Evolutionary conservation across 495 filamentous ascomycete species (phyloP).

Genomic region (Aspergillus bertholletiae): DNA sequence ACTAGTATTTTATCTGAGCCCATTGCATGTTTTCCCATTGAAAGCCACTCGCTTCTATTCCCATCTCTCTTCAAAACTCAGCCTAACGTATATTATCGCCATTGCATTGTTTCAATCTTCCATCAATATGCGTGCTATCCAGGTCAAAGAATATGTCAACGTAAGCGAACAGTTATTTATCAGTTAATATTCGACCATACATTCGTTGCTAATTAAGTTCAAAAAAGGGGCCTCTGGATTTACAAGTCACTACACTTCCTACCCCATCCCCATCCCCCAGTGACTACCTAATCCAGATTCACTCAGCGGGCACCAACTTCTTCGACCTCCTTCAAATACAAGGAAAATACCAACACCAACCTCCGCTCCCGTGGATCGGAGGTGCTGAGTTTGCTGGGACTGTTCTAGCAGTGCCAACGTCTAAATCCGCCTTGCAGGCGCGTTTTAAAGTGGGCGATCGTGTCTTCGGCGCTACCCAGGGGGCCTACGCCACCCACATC

Average conservation of each 20-base stretch:
- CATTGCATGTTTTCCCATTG: neutral
- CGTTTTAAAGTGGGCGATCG: conserved; percentile 72
- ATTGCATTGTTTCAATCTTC: neutral
- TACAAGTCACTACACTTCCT: conserved; percentile 68
- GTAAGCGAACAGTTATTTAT: conserved; percentile 33
- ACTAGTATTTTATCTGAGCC: neutral
- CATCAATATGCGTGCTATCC: conserved; percentile 73
- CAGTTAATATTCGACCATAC: neutral
- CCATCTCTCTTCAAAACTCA: neutral
- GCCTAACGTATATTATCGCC: too few species aligned
- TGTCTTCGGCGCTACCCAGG: conserved; percentile 85
- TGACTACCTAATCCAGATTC: conserved; percentile 86
- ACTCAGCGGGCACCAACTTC: conserved; percentile 89
- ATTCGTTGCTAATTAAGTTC: conserved; percentile 3
- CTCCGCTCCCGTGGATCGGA: conserved; percentile 77
- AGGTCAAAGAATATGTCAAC: conserved; percentile 80
- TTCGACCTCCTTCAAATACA: conserved; percentile 91
- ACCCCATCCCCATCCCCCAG: conserved; percentile 63
- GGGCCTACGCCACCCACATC: conserved; percentile 77
- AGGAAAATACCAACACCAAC: conserved; percentile 71
- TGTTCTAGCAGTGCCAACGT: conserved; percentile 60
- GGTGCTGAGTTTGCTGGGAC: conserved; percentile 85
- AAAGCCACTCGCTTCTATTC: neutral
- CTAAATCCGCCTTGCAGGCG: conserved; percentile 24
- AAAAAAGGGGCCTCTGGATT: conserved; percentile 68